Evolutionary conservation across 495 filamentous ascomycete genomes (phyloP), one percentile per base, ranked within the genome.

Genomic region (Penicillium crystallinum): DNA sequence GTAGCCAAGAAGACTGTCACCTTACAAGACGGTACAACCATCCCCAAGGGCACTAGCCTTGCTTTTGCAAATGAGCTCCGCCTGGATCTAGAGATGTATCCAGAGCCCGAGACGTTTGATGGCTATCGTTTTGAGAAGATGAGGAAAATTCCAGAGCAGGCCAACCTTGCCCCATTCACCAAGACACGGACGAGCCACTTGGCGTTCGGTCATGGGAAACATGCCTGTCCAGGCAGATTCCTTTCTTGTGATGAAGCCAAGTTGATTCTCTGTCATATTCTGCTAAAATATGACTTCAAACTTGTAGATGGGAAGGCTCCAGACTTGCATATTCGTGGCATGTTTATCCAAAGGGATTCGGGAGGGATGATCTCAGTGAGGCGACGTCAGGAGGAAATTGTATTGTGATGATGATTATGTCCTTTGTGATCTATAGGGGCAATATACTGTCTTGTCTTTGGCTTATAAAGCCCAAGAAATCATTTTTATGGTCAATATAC

Each of bases 41-140:
- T 69, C 10, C 59, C 62, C 17, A 57, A 61, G 35, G 48, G 46
- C 41, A 53, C 53, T 14, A 46, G 36, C 6, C 55, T 74, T 14
- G 49, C 57, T 8, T 55, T 76, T 15, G 62, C 69, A 15, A 18
- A 10, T 21, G 12, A 55, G 5, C 11, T 14, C 6, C 58, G 59
- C 53, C 54, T 55, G 69, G 68, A 77, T 53, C 52, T 63, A 0
- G 15, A 44, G 0, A 43, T 72, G 19, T 75, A 76, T 52, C 43
- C 57, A 9, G 57, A 68, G 15, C 66, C 75, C 0, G 62, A 71
- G 2, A 43, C 56, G 37, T 80, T 68, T 61, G 67, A 78, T 46
- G 62, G 52, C 4, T 56, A 64, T 31, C 69, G 73, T 22, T 79
- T 73, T 44, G 12, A 50, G 67, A n/a, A 54, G 3, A 58, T 10